Base-by-base conservation (phyloP, 352 stramenopile genomes). In the Elongisporangium undulatum region DNA sequence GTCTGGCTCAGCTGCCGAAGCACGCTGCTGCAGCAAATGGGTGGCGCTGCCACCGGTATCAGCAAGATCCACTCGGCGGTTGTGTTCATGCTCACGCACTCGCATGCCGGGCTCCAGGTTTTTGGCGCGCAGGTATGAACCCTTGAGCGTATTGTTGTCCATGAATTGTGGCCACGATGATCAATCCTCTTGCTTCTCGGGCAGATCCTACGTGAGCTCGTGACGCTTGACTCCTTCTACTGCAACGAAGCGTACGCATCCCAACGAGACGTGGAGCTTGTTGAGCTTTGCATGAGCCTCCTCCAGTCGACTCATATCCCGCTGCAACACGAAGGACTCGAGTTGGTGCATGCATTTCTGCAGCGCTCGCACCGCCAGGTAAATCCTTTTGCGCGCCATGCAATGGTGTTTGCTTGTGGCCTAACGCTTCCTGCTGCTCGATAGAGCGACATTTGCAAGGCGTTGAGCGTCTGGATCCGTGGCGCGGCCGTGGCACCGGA, bases 251-350 rank as follows among this genome's bases (percentile, higher is more conserved):
- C 59, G 9, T 89, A 86, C 58, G 63, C 68, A 26, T 26, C 39
- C 2, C 51, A 51, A 8, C 83, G 81, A 29, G 61, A 80, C 20
- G 19, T 38, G 2, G 68, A 76, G 29, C 67, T 87, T 9, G 61
- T 88, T 9, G 56, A 68, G 16, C 51, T 84, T 3, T 70, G 63
- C 5, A 55, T 82, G 2, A 51, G 49, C 21, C 59, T 85, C 7
- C 55, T 89, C 9, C 61, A 74, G 16, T 72, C 75, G 13, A 54
- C 26, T 2, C 63, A 78, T 29, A 57, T 80, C 1, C 71, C 61
- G 17, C 61, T 88, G n/a, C 77, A 85, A 34, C 80, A 88, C 39
- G 77, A 89, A 62, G 79, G 71, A 1, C 65, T 91, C 8, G 82
- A 88, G 49, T 59, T 91, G 5, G 61, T 87, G 8, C 77, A 89